Base-by-base conservation (phyloP, 2,329 filamentous ascomycete genomes). In the Alternaria arbusti region DNA sequence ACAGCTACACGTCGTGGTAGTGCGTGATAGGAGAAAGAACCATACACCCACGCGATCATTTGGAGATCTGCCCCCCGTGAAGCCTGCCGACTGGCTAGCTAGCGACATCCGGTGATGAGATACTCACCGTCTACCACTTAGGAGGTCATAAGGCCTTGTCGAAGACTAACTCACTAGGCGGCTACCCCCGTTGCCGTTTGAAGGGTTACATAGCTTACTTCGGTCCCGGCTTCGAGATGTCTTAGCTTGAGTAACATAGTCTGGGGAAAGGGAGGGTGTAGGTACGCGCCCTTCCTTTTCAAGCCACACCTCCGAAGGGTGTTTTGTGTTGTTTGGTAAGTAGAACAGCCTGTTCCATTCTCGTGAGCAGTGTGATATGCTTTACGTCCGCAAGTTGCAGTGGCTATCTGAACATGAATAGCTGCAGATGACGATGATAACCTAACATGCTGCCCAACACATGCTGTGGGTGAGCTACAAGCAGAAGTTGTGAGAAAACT, bases 91-190 rank as follows among this genome's bases (percentile, higher is more conserved):
- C 49, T 40, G 49, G 49, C 49, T 40, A 40, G 30, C 49, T 36
- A 60, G 46, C 22, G 17, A 45, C 12, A 59, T 66, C 65, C 63
- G 55, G 62, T 72, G 67, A 68, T 66, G 63, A 59, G 43, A 10
- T 8, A 52, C 30, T 55, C 47, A 47, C 61, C 59, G 25, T 59
- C 55, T 47, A 51, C 52, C 59, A 64, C 59, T 54, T 57, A 59
- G 54, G 59, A 59, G 65, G 67, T 74, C 71, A 74, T 69, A 70
- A 59, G 70, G 40, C 63, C 67, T 62, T 61, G 54, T 58, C 54
- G 43, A 46, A 43, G 57, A 52, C 54, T 44, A 44, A 56, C 52
- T 28, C 45, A 40, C 52, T 55, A 55, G 54, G 59, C 45, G 61
- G 40, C 50, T 59, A 65, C 45, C 54, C 61, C 61, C 46, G 59